Conservation (phyloP, 2,329 filamentous ascomycete species). For the Aspergillus ibericus region DNA sequence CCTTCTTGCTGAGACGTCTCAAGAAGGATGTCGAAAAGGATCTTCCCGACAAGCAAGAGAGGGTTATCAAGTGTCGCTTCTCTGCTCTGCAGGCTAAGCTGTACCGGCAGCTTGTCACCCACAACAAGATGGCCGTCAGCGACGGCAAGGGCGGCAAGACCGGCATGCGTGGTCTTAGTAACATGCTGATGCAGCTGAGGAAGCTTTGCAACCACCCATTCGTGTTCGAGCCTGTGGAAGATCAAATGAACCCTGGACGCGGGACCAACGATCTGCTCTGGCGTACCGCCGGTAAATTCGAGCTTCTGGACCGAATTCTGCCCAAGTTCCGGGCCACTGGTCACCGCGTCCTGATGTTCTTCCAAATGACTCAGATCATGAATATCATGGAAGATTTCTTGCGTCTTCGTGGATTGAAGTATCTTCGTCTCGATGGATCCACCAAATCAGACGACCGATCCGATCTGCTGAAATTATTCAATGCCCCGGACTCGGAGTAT, state of each 20-base stretch:
- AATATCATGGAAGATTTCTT: conserved; percentile 99
- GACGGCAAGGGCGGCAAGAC: conserved; percentile 96
- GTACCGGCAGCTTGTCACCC: conserved; percentile 95
- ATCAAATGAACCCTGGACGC: conserved; percentile 90
- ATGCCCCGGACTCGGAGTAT: conserved; percentile 84
- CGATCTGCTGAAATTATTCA: conserved; percentile 84
- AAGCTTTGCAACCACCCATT: conserved; percentile 99
- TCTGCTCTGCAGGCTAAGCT: conserved; percentile 89
- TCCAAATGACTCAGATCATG: conserved; percentile 99
- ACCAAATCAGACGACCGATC: conserved; percentile 98
- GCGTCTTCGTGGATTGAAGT: conserved; percentile 77
- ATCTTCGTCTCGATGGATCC: conserved; percentile 90
- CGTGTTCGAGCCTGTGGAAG: conserved; percentile 96
- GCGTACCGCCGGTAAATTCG: conserved; percentile 96
- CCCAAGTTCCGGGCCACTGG: conserved; percentile 90
- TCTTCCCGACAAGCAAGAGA: conserved; percentile 96
- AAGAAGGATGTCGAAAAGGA: conserved; percentile 99
- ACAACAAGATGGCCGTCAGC: conserved; percentile 91
- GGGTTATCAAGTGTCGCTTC: conserved; percentile 99
- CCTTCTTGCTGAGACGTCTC: conserved; percentile 94
- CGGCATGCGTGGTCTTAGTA: conserved; percentile 89
- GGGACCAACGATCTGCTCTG: conserved; percentile 91
- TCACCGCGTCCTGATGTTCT: conserved; percentile 98
- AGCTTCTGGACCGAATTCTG: conserved; percentile 85
- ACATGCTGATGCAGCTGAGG: conserved; percentile 99